A percentile compares a stretch with the other conserved stretches of the same genome.
Evolutionary conservation across 257 asterid species (phyloP).

Genomic region (Plectranthus barbatus): DNA sequence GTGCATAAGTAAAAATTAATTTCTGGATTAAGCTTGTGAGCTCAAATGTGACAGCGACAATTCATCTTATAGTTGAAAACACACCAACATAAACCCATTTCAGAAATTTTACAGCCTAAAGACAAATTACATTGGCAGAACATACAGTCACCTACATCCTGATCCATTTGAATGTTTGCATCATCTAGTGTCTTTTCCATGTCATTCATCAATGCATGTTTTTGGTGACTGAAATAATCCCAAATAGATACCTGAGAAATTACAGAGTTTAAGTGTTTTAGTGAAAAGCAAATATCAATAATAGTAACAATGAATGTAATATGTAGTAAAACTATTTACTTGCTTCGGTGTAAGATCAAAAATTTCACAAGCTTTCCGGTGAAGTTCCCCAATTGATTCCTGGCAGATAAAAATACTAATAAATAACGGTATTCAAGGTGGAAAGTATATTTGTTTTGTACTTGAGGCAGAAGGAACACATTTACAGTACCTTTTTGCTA

Average conservation of each 20-base stretch:
- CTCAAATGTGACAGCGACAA: constrained; percentile 3
- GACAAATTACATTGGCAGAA: constrained; percentile 4
- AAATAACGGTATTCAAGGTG: constrained; percentile 5
- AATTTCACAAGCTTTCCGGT: constrained; percentile 74
- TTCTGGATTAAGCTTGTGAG: neutral
- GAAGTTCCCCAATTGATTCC: constrained; percentile 94
- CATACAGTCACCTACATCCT: constrained; percentile 70
- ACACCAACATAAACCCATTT: no score
- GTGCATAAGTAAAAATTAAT: neutral
- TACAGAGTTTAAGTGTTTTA: neutral
- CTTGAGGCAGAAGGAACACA: constrained; percentile 15
- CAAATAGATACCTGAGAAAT: constrained; percentile 64
- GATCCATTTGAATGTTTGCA: constrained; percentile 99
- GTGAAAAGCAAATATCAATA: constrained; percentile 14
- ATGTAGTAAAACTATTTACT: constrained; percentile 37
- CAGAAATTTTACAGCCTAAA: no score
- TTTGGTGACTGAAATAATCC: constrained; percentile 85
- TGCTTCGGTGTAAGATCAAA: constrained; percentile 68
- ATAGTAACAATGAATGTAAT: constrained; percentile 3
- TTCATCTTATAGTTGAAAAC: constrained; percentile 12
- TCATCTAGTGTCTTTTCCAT: constrained; percentile 92
- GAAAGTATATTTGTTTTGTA: neutral
- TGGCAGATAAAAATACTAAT: constrained; percentile 43
- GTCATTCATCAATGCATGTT: constrained; percentile 89
- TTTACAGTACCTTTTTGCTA: constrained; percentile 84